Evolutionary conservation across 1,284 basidiomycete species (phyloP), one percentile per base, ranked within the genome.

Genomic region (Pseudozyma sp.): DNA sequence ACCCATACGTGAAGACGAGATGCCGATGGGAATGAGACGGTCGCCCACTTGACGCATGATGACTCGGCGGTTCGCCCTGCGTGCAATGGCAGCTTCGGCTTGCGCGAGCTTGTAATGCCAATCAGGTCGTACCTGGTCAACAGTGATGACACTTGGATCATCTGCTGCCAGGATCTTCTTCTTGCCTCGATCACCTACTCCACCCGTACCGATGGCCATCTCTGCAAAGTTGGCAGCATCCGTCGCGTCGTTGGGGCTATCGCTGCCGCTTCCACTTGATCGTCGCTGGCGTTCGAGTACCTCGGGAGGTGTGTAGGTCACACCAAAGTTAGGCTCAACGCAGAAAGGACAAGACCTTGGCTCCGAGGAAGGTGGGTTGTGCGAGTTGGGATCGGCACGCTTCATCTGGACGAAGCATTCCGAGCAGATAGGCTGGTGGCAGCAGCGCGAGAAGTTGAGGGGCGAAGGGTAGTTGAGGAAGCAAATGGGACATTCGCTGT

Each of bases 381-480:
- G 67, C 25, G 69, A 67, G 35, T 45, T 77, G 1, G 95, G 93
- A 81, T 98, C 96, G 14, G 93, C 90, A 58, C 96, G 92, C 87
- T 98, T 98, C 87, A 99, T 98, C 87, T 98, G 95, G 16, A 98
- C 95, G 83, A 99, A 99, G 85, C 96, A 99, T 86, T 99, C 96
- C 38, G 96, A 97, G 86, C 96, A 99, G 80, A 99, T 95, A 35
- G 93, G 92, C 82, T 99, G 96, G 87, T 95, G 93, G 85, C 96
- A 99, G 86, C 96, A 99, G 82, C 96, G 90, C 21, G 95, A 97
- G 75, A 91, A 92, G 85, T 99, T 98, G 86, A 98, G 72, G 3
- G 73, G 70, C 13, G 81, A 69, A 13, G 81, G 82, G 42, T 79
- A 85, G 52, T 63, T 68, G 69, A 99, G 88, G 87, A 99, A 98